Evolutionary conservation across 352 stramenopile species (phyloP).

Genomic region (Globisporangium nagaii): DNA sequence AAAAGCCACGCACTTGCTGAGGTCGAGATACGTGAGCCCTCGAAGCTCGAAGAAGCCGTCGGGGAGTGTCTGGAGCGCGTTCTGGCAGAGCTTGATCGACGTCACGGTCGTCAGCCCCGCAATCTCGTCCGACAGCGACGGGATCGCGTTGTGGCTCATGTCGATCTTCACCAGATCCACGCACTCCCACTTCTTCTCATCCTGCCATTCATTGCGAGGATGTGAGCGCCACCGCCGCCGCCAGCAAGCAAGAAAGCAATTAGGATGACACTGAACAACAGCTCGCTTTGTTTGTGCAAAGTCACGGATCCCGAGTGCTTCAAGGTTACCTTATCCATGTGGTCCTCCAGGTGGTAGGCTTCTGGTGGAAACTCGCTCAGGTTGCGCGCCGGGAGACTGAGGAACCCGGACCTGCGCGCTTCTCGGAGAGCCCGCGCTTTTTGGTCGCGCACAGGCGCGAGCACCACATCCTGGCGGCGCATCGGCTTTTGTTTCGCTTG

Average conservation of each 20-base stretch:
- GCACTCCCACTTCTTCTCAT: conserved; percentile 85
- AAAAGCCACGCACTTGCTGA: conserved; percentile 53
- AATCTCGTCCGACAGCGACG: conserved; percentile 48
- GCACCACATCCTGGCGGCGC: conserved; percentile 41
- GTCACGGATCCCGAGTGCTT: background rate
- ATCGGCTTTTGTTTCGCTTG: conserved; percentile 1
- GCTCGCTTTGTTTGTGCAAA: background rate
- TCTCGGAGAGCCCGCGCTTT: conserved; percentile 51
- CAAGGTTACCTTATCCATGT: conserved; percentile 61
- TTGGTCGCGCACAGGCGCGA: conserved; percentile 53
- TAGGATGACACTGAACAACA: too few species aligned
- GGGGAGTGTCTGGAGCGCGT: conserved; percentile 47
- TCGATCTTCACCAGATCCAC: conserved; percentile 78
- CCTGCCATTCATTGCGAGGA: too few species aligned
- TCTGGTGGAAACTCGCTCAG: conserved; percentile 58
- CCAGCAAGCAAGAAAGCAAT: background rate
- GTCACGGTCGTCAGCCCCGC: conserved; percentile 37
- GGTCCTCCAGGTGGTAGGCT: conserved; percentile 71
- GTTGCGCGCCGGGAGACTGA: conserved; percentile 52
- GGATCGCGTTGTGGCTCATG: conserved; percentile 74
- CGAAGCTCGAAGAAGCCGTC: conserved; percentile 64
- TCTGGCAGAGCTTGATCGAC: conserved; percentile 70
- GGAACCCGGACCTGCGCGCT: conserved; percentile 49
- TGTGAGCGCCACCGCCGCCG: too few species aligned
- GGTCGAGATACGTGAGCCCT: conserved; percentile 53